Base-by-base conservation (phyloP, 441 rosid genomes). In the Pelargonium myrrhifolium region DNA sequence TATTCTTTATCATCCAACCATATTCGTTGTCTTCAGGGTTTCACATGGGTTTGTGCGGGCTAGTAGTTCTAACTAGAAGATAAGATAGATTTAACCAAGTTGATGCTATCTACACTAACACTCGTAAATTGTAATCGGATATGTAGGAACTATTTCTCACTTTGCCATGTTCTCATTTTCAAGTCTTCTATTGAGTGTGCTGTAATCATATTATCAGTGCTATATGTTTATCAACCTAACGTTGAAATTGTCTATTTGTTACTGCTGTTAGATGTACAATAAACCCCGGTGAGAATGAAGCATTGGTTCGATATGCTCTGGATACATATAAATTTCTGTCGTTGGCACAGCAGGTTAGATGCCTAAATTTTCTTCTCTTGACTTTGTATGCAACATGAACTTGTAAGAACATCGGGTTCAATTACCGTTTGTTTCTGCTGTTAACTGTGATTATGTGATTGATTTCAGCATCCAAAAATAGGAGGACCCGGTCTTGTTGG, bases 401-500 rank as follows among this genome's bases (percentile, higher is more conserved):
- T 40, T 7, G 43, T 42, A 9, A 8, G 45, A 9, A 42, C 45
- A 8, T 9, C 45, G 45, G 35, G 3, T 43, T 28, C 64, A 40
- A 35, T 26, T 39, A 15, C 5, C 49, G 37, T 43, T 64, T 65
- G 45, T 2, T 20, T 45, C 37, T 69, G 70, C 43, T 39, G 1
- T 40, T 75, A 70, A 65, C 15, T 55, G 11, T 40, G 24, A 24
- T 47, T 6, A 10, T 68, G 28, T 51, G 40, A 53, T 15, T 26
- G 22, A 43, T 80, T 79, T 66, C 86, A 93, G 99, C 76, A 84
- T 72, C 99, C 93, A 49, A 91, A 88, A 76, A 72, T 89, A 64
- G 99, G 96, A 85, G 96, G 99, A 65, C 90, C 95, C 51, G 97
- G 97, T 47, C 92, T 91, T 72, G 83, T 87, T 69, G 96, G 99